A percentile compares a stretch with the other conserved stretches of the same genome.
Conservation (phyloP, 352 stramenopile species). For the Ophiocytium majus region DNA sequence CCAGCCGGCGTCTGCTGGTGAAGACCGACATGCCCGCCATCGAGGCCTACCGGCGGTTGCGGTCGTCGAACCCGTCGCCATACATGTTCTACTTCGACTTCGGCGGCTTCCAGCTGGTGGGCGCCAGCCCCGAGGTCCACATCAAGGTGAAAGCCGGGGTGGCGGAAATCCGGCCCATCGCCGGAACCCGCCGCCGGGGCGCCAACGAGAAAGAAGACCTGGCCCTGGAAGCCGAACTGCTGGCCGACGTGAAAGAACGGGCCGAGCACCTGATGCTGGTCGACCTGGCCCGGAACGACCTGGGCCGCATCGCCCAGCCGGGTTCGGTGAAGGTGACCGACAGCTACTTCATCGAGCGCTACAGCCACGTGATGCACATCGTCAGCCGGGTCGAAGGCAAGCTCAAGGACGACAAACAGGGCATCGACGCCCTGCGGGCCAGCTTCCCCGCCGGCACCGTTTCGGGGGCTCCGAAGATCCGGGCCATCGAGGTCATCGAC, state of each 20-base stretch:
- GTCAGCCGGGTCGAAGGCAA: background rate
- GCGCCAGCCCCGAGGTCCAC: background rate
- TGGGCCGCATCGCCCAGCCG: background rate
- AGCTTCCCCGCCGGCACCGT: background rate
- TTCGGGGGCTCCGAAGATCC: background rate
- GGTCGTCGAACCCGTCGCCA: background rate
- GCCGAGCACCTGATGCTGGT: slow-evolving; percentile 23
- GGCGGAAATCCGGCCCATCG: background rate
- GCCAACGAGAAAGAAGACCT: background rate
- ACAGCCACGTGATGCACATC: background rate
- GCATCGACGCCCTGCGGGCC: background rate
- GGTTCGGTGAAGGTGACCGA: slow-evolving; percentile 14
- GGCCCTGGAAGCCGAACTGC: background rate
- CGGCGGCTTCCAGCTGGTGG: background rate
- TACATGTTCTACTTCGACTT: slow-evolving; percentile 10
- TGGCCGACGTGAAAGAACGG: slow-evolving; percentile 9
- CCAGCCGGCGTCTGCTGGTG: too few relatives aligned
- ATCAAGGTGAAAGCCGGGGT: background rate
- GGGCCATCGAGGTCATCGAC: background rate
- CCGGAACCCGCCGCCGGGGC: background rate
- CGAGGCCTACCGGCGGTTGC: background rate
- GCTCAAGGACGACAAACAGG: background rate
- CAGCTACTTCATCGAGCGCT: background rate
- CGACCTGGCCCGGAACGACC: slow-evolving; percentile 11
- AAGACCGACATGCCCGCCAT: too few relatives aligned